Base-by-base conservation (phyloP, 441 rosid genomes). In the Aleurites moluccanus region DNA sequence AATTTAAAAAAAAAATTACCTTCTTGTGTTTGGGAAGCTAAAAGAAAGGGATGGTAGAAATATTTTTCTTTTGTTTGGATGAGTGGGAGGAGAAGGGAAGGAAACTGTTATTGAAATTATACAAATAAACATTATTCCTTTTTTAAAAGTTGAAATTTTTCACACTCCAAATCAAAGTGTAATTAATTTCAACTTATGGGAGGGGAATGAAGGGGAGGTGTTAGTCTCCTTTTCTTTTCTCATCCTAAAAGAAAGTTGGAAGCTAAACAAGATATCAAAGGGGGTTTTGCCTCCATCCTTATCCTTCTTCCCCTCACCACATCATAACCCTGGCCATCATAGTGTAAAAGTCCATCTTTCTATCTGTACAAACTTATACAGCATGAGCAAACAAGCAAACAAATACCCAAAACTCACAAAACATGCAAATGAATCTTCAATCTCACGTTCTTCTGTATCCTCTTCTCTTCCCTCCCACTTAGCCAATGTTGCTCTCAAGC, bases 401-500 rank as follows among this genome's bases (percentile, higher is more conserved):
- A 90, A 85, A 73, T 80, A 84, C 10, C 67, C 81, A 2, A 85
- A 79, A 78, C 74, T 82, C 70, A 1, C 73, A 14, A 84, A 80
- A 74, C 69, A 67, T 53, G 69, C 79, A 47, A 38, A 79, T 79
- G 49, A 80, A 49, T 65, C 75, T 56, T 18, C 57, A 57, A 53
- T 11, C 10, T 10, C 69, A 75, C 28, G 84, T 69, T 70, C 79
- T 49, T 65, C 81, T 28, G 80, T 79, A 60, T 73, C 67, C 50
- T 77, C 91, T 44, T 79, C 88, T 45, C 79, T 88, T 74, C 76
- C 93, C 63, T 80, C 88, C 13, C 96, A 89, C 71, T 84, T 87
- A 66, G 91, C 96, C 45, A 89, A 89, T 92, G 93, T 88, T 57
- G 93, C 88, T 78, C 86, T 86, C 30, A 92, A 94, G 84, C 94